Percentiles rank a stretch among this genome's conserved stretches.
Conservation (phyloP, 2,329 filamentous ascomycete genomes). For the Microdochium trichocladiopsis region DNA sequence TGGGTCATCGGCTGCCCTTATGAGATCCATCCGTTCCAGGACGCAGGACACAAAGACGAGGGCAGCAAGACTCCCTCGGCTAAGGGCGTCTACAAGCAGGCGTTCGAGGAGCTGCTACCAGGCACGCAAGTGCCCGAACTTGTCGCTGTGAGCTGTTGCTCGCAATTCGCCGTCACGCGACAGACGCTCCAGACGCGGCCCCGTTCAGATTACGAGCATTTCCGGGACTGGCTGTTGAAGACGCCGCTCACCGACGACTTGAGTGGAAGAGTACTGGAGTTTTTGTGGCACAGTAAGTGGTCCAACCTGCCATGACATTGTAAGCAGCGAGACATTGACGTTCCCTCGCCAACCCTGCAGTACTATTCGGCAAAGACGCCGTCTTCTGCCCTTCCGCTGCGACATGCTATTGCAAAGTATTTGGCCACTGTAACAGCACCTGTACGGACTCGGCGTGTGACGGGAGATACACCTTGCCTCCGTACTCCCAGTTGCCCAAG, state of each 20-base stretch:
- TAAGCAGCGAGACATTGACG: conserved; percentile 53
- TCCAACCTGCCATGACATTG: not conserved
- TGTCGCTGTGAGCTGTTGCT: conserved; percentile 54
- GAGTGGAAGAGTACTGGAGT: conserved; percentile 56
- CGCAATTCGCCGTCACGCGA: conserved; percentile 55
- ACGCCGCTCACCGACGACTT: conserved; percentile 45
- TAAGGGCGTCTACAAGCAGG: conserved; percentile 31
- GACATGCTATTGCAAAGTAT: conserved; percentile 61
- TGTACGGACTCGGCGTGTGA: conserved; percentile 41
- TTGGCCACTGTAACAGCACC: conserved; percentile 47
- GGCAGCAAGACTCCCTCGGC: conserved; percentile 25
- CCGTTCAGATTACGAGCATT: conserved; percentile 44
- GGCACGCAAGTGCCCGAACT: conserved; percentile 34
- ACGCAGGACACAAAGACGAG: conserved; percentile 27
- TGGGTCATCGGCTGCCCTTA: conserved; percentile 48
- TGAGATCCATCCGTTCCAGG: conserved; percentile 33
- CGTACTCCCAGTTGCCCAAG: conserved; percentile 46
- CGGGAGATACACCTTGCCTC: conserved; percentile 52
- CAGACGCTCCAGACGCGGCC: conserved; percentile 41
- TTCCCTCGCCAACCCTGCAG: conserved; percentile 25
- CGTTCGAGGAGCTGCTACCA: conserved; percentile 34
- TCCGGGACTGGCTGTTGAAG: conserved; percentile 52
- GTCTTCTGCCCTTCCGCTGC: conserved; percentile 54
- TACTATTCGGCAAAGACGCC: conserved; percentile 49
- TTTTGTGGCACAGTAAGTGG: conserved; percentile 55